Evolutionary conservation across 306 rosid species (phyloP), one percentile per base, ranked within the genome.

Genomic region (Begonia peltatifolia): DNA sequence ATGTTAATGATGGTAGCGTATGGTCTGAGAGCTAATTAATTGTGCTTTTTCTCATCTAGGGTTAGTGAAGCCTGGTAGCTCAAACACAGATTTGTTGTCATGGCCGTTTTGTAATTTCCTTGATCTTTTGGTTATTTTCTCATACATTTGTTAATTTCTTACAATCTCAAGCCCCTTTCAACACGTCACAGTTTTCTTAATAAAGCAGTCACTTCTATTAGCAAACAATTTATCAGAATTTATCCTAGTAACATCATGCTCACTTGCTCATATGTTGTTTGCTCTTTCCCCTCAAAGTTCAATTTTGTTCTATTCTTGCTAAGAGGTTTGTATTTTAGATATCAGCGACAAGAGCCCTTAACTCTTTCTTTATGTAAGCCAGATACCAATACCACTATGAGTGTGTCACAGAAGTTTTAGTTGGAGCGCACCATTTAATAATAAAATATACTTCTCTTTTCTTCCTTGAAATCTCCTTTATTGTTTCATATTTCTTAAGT

Each of bases 41-140:
- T 57, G 62, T 54, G 73, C 67, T 68, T 72, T 68, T 70, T 70
- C 67, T 76, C 74, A 64, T 79, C 73, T 79, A 71, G 81, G 79
- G 54, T 72, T 79, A 74, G 76, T 68, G 87, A 80, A 75, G 85
- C 88, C 69, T 68, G 87, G 73, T 79, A 82, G 77, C 77, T 69
- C 63, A 79, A 71, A 72, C 77, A 68, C 73, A 68, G 77, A 76
- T 82, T 80, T 69, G 76, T 85, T 84, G 69, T 68, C 74, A 62
- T 66, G 76, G 42, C 75, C 73, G 57, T 76, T 76, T 78, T 65
- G 95, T 81, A 76, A 72, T 67, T 70, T 72, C 66, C 95, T 82
- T 63, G 70, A 85, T 79, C 84, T 72, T 76, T 72, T 79, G 57
- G 68, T 58, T 42, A 63, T 62, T 44, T 30, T 30, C 38, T 30